phyloP scores from a whole-genome alignment of 139 green algal genomes.

The Closterium sp. region DNA sequence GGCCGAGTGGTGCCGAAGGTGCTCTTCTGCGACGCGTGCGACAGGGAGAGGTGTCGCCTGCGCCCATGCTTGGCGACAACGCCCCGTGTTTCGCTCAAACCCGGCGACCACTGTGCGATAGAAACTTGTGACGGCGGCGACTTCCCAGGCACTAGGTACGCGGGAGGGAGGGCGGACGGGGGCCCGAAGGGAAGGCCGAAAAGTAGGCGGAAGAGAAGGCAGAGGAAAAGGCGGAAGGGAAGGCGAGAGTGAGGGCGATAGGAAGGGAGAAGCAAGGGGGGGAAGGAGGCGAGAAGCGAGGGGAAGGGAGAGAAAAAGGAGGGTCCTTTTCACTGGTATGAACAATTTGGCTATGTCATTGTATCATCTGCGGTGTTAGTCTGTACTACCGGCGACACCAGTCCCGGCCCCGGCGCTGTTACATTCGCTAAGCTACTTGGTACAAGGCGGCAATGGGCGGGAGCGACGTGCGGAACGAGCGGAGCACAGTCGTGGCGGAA shows the following conservation, averaged over 20 bases:
- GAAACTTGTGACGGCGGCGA: background rate
- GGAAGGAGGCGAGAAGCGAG: too few species aligned
- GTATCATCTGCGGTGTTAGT: background rate
- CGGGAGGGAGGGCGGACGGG: background rate
- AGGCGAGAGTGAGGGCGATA: too few species aligned
- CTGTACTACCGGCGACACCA: background rate
- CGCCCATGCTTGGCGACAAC: background rate
- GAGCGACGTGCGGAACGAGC: too few species aligned
- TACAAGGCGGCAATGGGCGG: background rate
- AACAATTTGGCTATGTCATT: background rate
- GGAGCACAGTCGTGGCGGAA: too few species aligned
- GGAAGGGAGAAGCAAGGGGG: background rate
- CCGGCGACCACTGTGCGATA: background rate
- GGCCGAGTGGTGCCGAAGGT: too few species aligned
- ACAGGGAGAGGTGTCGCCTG: background rate
- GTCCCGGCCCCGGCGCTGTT: background rate
- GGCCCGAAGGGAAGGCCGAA: background rate
- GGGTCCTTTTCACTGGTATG: background rate
- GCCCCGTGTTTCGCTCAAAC: background rate
- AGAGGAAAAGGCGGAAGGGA: background rate
- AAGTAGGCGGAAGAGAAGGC: too few species aligned
- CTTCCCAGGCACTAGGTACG: background rate
- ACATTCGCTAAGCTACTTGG: background rate
- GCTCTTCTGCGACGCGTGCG: background rate
- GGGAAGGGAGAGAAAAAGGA: background rate